Evolutionary conservation across 2,329 filamentous ascomycete genomes (phyloP), one percentile per base, ranked within the genome.

Genomic region (Epichloe bromicola): DNA sequence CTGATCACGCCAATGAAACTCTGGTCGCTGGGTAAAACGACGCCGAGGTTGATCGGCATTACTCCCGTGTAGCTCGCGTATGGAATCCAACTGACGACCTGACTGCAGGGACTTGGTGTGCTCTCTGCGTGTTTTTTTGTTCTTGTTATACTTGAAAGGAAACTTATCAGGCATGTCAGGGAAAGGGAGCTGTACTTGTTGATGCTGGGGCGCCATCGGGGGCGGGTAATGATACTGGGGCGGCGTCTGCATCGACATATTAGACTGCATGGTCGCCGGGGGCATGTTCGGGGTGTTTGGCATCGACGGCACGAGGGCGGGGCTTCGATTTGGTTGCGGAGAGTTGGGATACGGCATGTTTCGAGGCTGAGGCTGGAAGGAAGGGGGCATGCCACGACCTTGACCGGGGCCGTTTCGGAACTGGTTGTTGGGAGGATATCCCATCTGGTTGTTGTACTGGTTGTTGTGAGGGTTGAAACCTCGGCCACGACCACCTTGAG

Each of bases 271-370:
- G 56, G 74, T 75, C 47, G 76, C 77, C 41, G 75, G 72, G 51
- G 65, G 77, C 82, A 82, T 82, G 70, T 85, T 80, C 55, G 86
- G 83, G 33, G 83, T 86, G 55, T 77, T 77, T 52, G 84, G 82
- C 59, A 85, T 76, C 37, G 82, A 80, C 51, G 78, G 78, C 30
- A 80, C 70, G 51, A 86, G 71, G 34, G 82, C 81, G 55, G 85
- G 79, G 71, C 85, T 85, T 62, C 78, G 76, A 50, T 73, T 69
- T 56, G 83, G 77, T 60, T 83, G 80, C 38, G 82, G 83, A 40
- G 82, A 86, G 70, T 82, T 83, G 41, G 59, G 67, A 57, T 74
- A 73, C 43, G 67, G 68, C 65, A 78, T 72, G 50, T 69, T 70
- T 50, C 67, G 59, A 63, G 69, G 60, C 63, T 74, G 63, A 58